Percentiles rank a stretch among this genome's conserved stretches.
Conservation (phyloP, 2,329 filamentous ascomycete species). For the Penicillium sp. region DNA sequence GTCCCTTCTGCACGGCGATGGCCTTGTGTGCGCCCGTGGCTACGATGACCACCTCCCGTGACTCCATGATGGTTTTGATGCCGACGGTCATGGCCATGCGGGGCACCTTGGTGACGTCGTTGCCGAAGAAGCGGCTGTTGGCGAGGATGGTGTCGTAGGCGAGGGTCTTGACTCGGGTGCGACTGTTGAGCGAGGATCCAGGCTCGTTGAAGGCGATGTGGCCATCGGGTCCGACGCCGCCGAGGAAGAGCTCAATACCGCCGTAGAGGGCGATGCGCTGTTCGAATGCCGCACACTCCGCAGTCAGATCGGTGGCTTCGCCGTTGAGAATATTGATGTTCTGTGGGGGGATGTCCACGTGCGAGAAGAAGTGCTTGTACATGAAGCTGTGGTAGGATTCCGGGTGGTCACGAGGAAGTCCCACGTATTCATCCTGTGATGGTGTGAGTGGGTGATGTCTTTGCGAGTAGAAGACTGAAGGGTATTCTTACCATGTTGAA, state of each 20-base stretch:
- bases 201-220: slow-evolving; percentile 93
- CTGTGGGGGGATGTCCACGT: slow-evolving; percentile 75
- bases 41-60: slow-evolving; percentile 78
- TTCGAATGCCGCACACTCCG: slow-evolving; percentile 79
- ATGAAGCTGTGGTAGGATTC: slow-evolving; percentile 91
- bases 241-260: slow-evolving; percentile 83
- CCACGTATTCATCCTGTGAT: slow-evolving; percentile 78
- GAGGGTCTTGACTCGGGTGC: slow-evolving; percentile 82
- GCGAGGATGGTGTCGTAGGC: slow-evolving; percentile 85
- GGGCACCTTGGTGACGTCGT: slow-evolving; percentile 72
- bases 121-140: slow-evolving; percentile 80
- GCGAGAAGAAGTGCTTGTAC: slow-evolving; percentile 90
- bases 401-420: slow-evolving; percentile 76
- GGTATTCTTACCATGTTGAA: slow-evolving; percentile 75
- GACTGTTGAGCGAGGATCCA: slow-evolving; percentile 73
- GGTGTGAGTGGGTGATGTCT: slow-evolving; percentile 10
- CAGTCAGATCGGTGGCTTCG: slow-evolving; percentile 72
- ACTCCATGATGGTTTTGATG: slow-evolving; percentile 79
- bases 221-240: slow-evolving; percentile 81
- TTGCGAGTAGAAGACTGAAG: background rate
- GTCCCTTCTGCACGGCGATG: slow-evolving; percentile 73
- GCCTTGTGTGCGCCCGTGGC: slow-evolving; percentile 81
- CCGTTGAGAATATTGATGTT: slow-evolving; percentile 86
- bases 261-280: slow-evolving; percentile 71
- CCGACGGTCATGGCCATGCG: slow-evolving; percentile 83